Base-by-base conservation (phyloP, 805 yeast species). In the Nematodospora valgi region DNA sequence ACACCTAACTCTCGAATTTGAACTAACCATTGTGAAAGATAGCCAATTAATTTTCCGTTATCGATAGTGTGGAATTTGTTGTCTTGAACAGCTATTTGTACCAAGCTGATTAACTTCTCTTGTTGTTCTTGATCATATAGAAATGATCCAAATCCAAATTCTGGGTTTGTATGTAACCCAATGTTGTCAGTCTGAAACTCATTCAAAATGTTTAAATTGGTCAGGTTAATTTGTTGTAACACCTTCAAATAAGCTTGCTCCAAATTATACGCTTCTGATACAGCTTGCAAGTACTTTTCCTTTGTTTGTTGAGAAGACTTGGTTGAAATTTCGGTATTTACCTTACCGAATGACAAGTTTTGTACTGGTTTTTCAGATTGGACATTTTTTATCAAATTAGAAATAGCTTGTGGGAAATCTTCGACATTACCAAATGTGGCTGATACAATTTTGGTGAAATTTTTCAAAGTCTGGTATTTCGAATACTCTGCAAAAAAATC, bases 71-170 rank as follows among this genome's bases (percentile, higher is more conserved):
- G 52, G 55, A 64, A 75, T 27, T 60, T 56, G 40, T 64, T 70
- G 5, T 65, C 58, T 49, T 70, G 68, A 11, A 77, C 60, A 4
- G 80, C 64, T 15, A 58, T 51, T 42, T 68, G 64, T 6, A 79
- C 76, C 32, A 68, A 51, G 7, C 58, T 51, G 11, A 74, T 47
- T 44, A 82, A 66, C 18, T 62, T 58, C 18, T 57, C 51, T 36
- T 74, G 72, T 43, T 73, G 70, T 46, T 78, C 78, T 47, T 76
- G 73, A 24, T 63, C 62, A 34, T 72, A 75, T 47, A 88, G 59
- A 54, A 70, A 87, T 18, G 76, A 63, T 58, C 98, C 98, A 47
- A 74, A 86, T 6, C 96, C 96, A 52, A 67, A 89, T 60, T 88
- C 97, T 16, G 97, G 98, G 34, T 78, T 74, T 13, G 78, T 52